phyloP scores from a whole-genome alignment of 345 rosid genomes.

The Iberis pinnata region DNA sequence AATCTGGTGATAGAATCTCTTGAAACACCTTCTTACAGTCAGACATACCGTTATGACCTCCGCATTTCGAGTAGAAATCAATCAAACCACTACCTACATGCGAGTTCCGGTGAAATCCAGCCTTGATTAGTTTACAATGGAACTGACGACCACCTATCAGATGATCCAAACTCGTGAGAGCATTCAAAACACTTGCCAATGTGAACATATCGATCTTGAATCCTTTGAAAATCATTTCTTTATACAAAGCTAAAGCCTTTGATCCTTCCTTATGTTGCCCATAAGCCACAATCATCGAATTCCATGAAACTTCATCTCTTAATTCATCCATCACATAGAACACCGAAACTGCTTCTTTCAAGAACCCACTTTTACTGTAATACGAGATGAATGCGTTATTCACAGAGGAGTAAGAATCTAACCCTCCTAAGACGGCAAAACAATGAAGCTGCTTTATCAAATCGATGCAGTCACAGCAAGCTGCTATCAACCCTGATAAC shows the following conservation, averaged over 20 bases:
- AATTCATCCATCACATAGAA: conserved; percentile 52
- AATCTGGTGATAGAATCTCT: conserved; percentile 56
- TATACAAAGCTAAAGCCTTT: conserved; percentile 56
- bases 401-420: conserved; percentile 63
- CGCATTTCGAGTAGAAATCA: conserved; percentile 78
- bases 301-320: conserved; percentile 87
- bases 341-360: conserved; percentile 55
- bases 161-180: conserved; percentile 50
- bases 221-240: conserved; percentile 51
- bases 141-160: conserved; percentile 69
- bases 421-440: conserved; percentile 49
- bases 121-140: conserved; percentile 57
- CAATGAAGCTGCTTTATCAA: conserved; percentile 63
- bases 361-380: conserved; percentile 57
- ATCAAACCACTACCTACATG: conserved; percentile 89
- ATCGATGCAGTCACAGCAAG: conserved; percentile 38
- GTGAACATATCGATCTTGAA: conserved; percentile 66
- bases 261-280: conserved; percentile 76
- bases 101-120: conserved; percentile 60
- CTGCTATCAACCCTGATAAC: conserved; percentile 61
- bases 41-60: conserved; percentile 37
- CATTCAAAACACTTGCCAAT: conserved; percentile 73
- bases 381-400: conserved; percentile 58
- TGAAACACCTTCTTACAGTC: conserved; percentile 58
- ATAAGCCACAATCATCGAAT: conserved; percentile 79